Evolutionary conservation across 2,329 filamentous ascomycete species (phyloP), one percentile per base, ranked within the genome.

Genomic region (Claviceps lovelessii): DNA sequence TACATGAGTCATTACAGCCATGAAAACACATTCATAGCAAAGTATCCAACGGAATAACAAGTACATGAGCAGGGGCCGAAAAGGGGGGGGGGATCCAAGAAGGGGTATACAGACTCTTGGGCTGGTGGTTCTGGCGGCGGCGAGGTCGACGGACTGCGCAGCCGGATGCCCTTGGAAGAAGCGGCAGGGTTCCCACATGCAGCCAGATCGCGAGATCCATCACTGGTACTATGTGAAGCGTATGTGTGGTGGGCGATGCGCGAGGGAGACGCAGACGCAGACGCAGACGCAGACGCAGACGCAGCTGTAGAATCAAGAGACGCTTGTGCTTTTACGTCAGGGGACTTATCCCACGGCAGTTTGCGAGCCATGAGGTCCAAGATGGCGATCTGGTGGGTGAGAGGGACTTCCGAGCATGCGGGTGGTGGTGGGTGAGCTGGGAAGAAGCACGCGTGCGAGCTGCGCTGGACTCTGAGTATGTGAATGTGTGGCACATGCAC

Each of bases 41-140:
- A 23, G 23, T 23, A 23, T 3, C 2, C 2, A 23, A 23, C 23
- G 23, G 23, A 23, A 23, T 23, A 2, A 23, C 23, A 23, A 23
- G 23, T 23, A 23, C 3, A 23, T 2, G 23, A 23, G 23, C 3
- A 23, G 23, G 23, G 23, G 23, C 23, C 23, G 23, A 23, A 35
- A 10, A 6, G 9, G 33, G 9, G 9, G 9, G 9, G 9, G 4
- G 4, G 5, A 6, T 35, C 33, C 6, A n/a, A 35, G 8, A 13
- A 46, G 4, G 17, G 39, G 39, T 6, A n/a, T 17, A 41, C 39
- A 41, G 7, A 79, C 77, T 63, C 69, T 67, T 80, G 73, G 52
- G 62, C 57, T 1, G 73, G 72, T 10, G 76, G 71, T 29, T 74
- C 70, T 1, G 75, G 75, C 1, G 76, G 74, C 5, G 77, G 77